Percentiles rank a stretch among this genome's conserved stretches.
Evolutionary conservation across 306 rosid species (phyloP).

Genomic region (Cucumis hystrix): DNA sequence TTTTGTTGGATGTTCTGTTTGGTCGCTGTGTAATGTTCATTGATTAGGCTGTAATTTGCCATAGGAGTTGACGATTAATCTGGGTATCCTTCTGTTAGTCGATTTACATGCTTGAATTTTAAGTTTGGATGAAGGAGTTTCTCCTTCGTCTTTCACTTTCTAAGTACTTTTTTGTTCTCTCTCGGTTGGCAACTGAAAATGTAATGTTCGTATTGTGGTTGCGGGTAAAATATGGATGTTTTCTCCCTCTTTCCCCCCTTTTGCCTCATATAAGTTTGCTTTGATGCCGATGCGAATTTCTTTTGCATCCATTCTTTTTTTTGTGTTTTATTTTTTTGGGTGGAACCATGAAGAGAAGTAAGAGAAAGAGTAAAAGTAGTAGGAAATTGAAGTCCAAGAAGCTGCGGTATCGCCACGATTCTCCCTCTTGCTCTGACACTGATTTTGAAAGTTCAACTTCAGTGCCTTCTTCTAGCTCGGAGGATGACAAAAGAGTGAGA

Average conservation of each 20-base stretch:
- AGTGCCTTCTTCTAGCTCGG: conserved; percentile 36
- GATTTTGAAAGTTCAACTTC: conserved; percentile 32
- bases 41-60: not conserved
- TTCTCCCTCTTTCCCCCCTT: not conserved
- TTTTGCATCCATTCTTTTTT: not conserved
- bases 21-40: not conserved
- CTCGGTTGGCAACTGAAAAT: not conserved
- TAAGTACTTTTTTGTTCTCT: not conserved
- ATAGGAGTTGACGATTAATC: not conserved
- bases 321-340: conserved; percentile 11
- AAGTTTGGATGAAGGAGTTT: not conserved
- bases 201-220: not conserved
- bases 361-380: conserved; percentile 25
- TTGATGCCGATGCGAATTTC: not conserved
- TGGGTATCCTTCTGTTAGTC: not conserved
- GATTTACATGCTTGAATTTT: not conserved
- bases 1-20: not conserved
- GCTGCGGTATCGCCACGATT: conserved; percentile 31
- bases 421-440: conserved; percentile 31
- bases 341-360: conserved; percentile 29
- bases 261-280: not conserved
- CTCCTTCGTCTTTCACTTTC: not conserved
- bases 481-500: conserved; percentile 33
- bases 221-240: not conserved
- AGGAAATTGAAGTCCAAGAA: conserved; percentile 52